These are phyloP conservation scores for Scedosporium minutisporum DNA, from an alignment of 2,329 filamentous ascomycete species.

Conservation along the genomic window DNA sequence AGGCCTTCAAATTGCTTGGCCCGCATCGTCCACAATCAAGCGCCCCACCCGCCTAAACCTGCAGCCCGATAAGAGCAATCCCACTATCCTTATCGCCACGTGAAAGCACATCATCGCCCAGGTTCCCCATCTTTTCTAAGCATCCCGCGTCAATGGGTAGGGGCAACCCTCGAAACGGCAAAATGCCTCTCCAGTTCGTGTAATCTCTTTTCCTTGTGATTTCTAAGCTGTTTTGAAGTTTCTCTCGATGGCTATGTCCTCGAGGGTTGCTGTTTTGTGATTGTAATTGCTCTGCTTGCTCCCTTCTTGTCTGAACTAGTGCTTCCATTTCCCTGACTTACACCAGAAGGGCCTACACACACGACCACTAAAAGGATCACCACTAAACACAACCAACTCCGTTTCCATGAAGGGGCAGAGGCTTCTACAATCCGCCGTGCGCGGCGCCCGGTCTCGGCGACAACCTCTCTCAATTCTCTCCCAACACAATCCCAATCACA, in stretches of 20 bases:
- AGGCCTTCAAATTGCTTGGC: background rate
- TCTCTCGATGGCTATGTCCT: no score
- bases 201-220: background rate
- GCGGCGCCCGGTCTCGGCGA: constrained; percentile 1
- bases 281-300: background rate
- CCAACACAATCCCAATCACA: background rate
- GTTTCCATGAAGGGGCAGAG: background rate
- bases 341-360: no score
- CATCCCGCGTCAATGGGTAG: background rate
- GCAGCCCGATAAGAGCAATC: background rate
- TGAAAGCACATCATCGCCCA: constrained; percentile 8
- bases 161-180: background rate
- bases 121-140: background rate
- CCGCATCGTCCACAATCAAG: background rate
- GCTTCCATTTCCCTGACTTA: no score
- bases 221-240: background rate
- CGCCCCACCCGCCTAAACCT: background rate
- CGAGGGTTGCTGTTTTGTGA: background rate
- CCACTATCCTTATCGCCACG: constrained; percentile 1
- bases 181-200: background rate
- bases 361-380: background rate
- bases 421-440: background rate
- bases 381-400: background rate
- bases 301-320: no score
- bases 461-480: constrained; percentile 3